Evolutionary conservation across 176 grass and related monocot genomes (phyloP).

Genomic region (Alloteropsis semialata): DNA sequence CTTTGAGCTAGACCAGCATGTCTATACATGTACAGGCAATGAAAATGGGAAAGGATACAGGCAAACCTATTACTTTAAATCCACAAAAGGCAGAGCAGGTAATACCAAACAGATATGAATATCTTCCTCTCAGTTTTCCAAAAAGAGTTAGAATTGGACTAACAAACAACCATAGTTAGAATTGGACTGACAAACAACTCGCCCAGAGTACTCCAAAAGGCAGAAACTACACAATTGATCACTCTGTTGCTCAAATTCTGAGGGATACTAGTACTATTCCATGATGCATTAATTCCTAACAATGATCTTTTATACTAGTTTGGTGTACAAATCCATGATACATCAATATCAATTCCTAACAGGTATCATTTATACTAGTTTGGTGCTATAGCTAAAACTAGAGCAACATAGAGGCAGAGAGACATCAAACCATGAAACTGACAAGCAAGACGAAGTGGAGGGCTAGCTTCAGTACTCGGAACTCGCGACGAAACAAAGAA

Average conservation of each 20-base stretch:
- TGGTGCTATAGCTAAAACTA: background rate
- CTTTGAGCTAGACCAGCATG: background rate
- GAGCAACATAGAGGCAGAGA: background rate
- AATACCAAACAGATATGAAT: background rate
- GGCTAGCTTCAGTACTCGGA: background rate
- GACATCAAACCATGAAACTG: background rate
- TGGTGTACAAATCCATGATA: background rate
- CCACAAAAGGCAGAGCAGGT: constrained; percentile 5
- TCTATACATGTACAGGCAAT: background rate
- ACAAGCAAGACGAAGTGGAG: background rate
- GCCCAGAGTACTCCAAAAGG: background rate
- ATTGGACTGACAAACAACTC: background rate
- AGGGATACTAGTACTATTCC: background rate
- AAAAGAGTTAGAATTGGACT: background rate
- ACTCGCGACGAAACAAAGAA: background rate
- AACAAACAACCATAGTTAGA: background rate
- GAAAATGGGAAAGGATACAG: constrained; percentile 3
- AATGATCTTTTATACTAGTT: background rate
- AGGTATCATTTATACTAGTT: background rate
- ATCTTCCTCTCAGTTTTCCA: background rate
- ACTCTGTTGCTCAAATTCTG: background rate
- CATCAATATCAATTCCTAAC: background rate
- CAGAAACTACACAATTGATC: background rate
- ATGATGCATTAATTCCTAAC: background rate
- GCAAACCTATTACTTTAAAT: constrained; percentile 1